Percentiles rank a stretch among this genome's conserved stretches.
Evolutionary conservation across 805 yeast genomes (phyloP).

Genomic region (Metschnikowia orientalis): DNA sequence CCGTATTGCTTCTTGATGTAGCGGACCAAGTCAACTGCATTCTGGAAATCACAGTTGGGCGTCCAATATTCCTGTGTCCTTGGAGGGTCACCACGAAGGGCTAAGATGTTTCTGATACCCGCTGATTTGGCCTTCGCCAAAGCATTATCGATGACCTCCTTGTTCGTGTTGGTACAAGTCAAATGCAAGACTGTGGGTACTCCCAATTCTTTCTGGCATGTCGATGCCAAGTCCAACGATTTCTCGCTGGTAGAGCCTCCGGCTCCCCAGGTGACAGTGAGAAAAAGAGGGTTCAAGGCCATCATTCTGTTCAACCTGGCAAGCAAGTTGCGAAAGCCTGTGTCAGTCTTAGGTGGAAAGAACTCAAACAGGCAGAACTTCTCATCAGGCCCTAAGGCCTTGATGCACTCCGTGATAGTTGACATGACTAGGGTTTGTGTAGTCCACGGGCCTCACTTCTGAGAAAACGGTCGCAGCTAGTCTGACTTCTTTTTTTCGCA

Average conservation of each 20-base stretch:
- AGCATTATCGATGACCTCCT: conserved; percentile 72
- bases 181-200: conserved; percentile 91
- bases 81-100: conserved; percentile 95
- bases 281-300: conserved; percentile 80
- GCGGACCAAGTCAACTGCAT: conserved; percentile 82
- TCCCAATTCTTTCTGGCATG: conserved; percentile 69
- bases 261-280: conserved; percentile 98
- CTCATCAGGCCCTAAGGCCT: conserved; percentile 44
- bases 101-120: conserved; percentile 88
- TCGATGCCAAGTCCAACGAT: conserved; percentile 75
- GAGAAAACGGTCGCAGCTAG: neutral
- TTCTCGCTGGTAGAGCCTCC: conserved; percentile 92
- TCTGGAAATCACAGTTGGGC: conserved; percentile 53
- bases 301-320: conserved; percentile 89
- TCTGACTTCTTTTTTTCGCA: neutral
- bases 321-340: conserved; percentile 77
- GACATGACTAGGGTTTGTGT: conserved; percentile 10
- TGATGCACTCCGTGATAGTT: conserved; percentile 29
- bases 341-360: conserved; percentile 94
- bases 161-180: conserved; percentile 92
- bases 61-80: conserved; percentile 64
- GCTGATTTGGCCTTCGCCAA: conserved; percentile 60
- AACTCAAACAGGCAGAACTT: conserved; percentile 85
- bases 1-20: conserved; percentile 71
- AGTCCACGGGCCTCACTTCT: neutral